Evolutionary conservation across 2,329 filamentous ascomycete species (phyloP).

Genomic region (Pseudogymnoascus sp.): DNA sequence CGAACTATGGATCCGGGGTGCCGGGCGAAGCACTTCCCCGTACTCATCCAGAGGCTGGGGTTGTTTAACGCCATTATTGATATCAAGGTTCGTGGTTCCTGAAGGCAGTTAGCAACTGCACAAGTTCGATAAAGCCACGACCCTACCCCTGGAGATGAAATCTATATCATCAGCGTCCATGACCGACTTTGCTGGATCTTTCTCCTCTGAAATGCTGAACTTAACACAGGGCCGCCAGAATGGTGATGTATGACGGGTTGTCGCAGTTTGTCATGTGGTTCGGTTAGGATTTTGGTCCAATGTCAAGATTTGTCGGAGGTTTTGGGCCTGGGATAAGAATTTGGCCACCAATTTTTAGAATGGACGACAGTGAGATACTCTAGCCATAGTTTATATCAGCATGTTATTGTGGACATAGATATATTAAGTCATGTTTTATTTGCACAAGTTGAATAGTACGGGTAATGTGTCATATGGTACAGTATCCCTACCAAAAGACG

Average conservation of each 20-base stretch:
- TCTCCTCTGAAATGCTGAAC: background rate
- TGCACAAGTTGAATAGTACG: background rate
- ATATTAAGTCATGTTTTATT: background rate
- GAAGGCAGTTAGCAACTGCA: conserved; percentile 15
- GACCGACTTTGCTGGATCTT: conserved; percentile 15
- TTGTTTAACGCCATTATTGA: conserved; percentile 21
- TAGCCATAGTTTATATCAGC: background rate
- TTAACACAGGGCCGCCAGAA: background rate
- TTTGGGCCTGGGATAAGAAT: background rate
- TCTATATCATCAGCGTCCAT: conserved; percentile 21
- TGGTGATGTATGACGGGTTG: conserved; percentile 3
- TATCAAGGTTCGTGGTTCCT: conserved; percentile 24
- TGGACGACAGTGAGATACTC: background rate
- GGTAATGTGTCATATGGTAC: background rate
- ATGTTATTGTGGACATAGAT: background rate
- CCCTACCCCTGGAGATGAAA: conserved; percentile 22
- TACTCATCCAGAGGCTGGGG: conserved; percentile 19
- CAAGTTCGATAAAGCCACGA: background rate
- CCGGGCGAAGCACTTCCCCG: conserved; percentile 23
- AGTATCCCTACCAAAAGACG: background rate
- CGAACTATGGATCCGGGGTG: conserved; percentile 29
- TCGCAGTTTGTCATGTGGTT: conserved; percentile 8
- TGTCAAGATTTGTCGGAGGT: conserved; percentile 2
- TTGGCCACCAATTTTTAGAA: conserved; percentile 3
- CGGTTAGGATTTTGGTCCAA: conserved; percentile 7